Evolutionary conservation across 1,139 yeast species (phyloP).

Genomic region (Kodamaea sp.): DNA sequence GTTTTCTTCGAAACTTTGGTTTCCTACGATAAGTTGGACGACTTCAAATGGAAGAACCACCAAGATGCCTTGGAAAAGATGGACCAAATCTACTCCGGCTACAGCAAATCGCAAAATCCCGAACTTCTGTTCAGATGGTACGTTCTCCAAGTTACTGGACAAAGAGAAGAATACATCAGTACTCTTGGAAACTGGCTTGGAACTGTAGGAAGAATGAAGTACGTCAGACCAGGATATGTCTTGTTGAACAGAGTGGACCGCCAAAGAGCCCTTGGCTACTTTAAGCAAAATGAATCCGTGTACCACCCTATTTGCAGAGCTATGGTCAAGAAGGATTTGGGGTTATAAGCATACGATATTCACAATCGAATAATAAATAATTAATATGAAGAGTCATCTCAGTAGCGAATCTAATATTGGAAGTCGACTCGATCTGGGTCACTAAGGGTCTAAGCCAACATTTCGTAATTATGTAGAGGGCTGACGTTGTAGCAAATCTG

Average conservation of each 20-base stretch:
- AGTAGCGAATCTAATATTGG: too few species aligned
- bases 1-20: conserved; percentile 71
- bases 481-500: too few species aligned
- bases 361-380: conserved; percentile 4
- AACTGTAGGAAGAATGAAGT: conserved; percentile 93
- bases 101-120: conserved; percentile 62
- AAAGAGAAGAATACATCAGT: conserved; percentile 45
- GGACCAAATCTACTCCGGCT: conserved; percentile 45
- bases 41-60: conserved; percentile 41
- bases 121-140: conserved; percentile 83
- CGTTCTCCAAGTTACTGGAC: conserved; percentile 57
- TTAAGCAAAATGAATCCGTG: conserved; percentile 52
- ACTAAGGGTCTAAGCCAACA: too few species aligned
- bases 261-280: conserved; percentile 64
- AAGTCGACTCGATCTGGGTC: too few species aligned
- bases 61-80: conserved; percentile 40
- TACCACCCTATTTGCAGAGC: conserved; percentile 88
- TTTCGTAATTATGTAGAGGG: too few species aligned
- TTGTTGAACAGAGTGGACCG: conserved; percentile 65
- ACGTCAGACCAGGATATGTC: conserved; percentile 82
- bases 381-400: too few species aligned
- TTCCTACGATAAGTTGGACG: conserved; percentile 31
- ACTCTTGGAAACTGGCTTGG: conserved; percentile 80
- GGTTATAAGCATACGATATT: too few species aligned
- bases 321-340: conserved; percentile 75